Evolutionary conservation across 2,329 filamentous ascomycete genomes (phyloP).

Genomic region (Alternaria hordeiaustralica): DNA sequence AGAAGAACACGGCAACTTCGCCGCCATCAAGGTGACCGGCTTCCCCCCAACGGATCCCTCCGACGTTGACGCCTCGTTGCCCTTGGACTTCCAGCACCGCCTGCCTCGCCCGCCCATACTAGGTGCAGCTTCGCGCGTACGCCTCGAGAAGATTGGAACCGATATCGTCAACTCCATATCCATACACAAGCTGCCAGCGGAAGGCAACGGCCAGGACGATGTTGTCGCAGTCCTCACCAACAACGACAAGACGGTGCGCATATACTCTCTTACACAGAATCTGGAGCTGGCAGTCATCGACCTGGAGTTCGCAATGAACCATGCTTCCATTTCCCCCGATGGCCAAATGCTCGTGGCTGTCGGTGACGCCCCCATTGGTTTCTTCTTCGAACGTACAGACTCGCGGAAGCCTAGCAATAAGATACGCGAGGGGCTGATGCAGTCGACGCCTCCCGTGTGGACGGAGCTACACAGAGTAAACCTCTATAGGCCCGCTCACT

Average conservation of each 20-base stretch:
- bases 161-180: conserved; percentile 72
- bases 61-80: conserved; percentile 65
- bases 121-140: conserved; percentile 47
- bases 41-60: conserved; percentile 50
- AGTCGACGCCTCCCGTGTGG: conserved; percentile 48
- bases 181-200: conserved; percentile 60
- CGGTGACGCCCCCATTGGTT: conserved; percentile 84
- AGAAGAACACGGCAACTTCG: conserved; percentile 82
- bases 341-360: conserved; percentile 81
- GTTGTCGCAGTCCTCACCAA: conserved; percentile 81
- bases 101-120: conserved; percentile 49
- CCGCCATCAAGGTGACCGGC: conserved; percentile 70
- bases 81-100: conserved; percentile 55
- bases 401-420: conserved; percentile 37
- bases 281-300: conserved; percentile 73
- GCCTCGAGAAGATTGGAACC: conserved; percentile 65
- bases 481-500: conserved; percentile 49
- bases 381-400: conserved; percentile 72
- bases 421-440: conserved; percentile 24
- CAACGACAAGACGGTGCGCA: conserved; percentile 86
- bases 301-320: conserved; percentile 88
- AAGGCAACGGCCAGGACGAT: conserved; percentile 57
- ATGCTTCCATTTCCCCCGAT: conserved; percentile 91
- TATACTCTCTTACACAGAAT: conserved; percentile 77
- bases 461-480: conserved; percentile 49